Base-by-base conservation (phyloP, 2,329 filamentous ascomycete species). In the Dothistroma pini region DNA sequence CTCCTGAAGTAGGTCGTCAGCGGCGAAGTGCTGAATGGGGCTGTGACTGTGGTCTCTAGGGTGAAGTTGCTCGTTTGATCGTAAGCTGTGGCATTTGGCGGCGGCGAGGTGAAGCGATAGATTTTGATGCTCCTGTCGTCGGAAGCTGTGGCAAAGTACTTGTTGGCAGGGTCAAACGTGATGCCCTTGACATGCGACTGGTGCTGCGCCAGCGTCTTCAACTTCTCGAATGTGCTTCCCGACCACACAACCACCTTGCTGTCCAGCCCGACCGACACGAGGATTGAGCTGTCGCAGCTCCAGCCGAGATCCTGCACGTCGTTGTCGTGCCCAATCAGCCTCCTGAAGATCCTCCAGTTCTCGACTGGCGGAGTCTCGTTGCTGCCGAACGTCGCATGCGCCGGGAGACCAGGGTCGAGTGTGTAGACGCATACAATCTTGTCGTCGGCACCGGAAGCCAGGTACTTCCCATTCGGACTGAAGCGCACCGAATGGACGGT, bases 211-310 rank as follows among this genome's bases (percentile, higher is more conserved):
- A 99, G 80, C 2, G 91, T 93, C 83, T 97, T 97, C 67, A 99
- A 83, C 79, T 96, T 97, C 79, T 99, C 95, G 69, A 99, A 99
- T 0, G 93, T 97, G 76, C 96, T 89, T 0, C 95, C 96, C 1
- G 93, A 97, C 95, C 95, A 99, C 22, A 99, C 89, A 10, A 99
- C 95, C 14, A 99, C 89, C 78, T 99, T 99, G 49, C 95, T 97
- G 77, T 99, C 95, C 68, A 99, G 80, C 1, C 95, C 96, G 29
- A 99, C 95, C 0, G 95, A 97, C 4, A 97, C 93, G 63, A 99
- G 80, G 58, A 99, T 91, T 0, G 93, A 97, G 32, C 93, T 96
- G 79, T 99, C 95, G 73, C 89, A 88, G 21, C 95, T 96, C 95
- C 95, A 99, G 32, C 92, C 95, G 61, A 99, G 81, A 78, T 99